These are phyloP conservation scores for Noccaea bulbosa DNA, from an alignment of 345 rosid species.

Conservation along the genomic window DNA sequence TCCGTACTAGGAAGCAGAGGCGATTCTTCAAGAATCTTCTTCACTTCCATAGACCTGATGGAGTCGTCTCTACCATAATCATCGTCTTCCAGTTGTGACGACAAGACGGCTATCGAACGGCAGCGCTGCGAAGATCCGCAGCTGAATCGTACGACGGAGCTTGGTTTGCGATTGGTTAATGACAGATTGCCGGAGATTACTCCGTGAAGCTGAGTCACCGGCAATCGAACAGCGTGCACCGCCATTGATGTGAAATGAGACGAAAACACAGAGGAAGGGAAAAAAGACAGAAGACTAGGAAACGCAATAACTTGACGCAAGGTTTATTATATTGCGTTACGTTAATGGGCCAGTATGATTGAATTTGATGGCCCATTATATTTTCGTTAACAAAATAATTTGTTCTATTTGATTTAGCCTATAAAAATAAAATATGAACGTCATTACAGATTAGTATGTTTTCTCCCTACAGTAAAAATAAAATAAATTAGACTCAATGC, in stretches of 20 bases:
- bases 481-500: too few species aligned
- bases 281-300: background rate
- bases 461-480: too few species aligned
- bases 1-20: conserved; percentile 70
- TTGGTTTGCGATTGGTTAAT: conserved; percentile 36
- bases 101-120: conserved; percentile 33
- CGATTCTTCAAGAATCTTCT: conserved; percentile 46
- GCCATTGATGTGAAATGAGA: conserved; percentile 50
- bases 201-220: conserved; percentile 33
- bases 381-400: too few species aligned
- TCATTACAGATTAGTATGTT: too few species aligned
- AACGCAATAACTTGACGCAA: conserved; percentile 23
- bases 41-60: conserved; percentile 49
- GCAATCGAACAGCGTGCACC: conserved; percentile 47
- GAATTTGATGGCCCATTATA: conserved; percentile 6
- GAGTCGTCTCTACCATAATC: conserved; percentile 32
- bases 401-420: too few species aligned
- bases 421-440: too few species aligned
- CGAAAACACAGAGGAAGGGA: conserved; percentile 6
- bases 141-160: conserved; percentile 17
- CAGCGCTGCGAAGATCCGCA: conserved; percentile 34
- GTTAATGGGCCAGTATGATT: background rate
- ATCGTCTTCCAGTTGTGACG: conserved; percentile 45
- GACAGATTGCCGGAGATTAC: conserved; percentile 41
- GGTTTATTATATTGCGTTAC: too few species aligned